These are phyloP conservation scores for Venturia carpophila DNA, from an alignment of 2,329 filamentous ascomycete genomes.

Conservation along the genomic window DNA sequence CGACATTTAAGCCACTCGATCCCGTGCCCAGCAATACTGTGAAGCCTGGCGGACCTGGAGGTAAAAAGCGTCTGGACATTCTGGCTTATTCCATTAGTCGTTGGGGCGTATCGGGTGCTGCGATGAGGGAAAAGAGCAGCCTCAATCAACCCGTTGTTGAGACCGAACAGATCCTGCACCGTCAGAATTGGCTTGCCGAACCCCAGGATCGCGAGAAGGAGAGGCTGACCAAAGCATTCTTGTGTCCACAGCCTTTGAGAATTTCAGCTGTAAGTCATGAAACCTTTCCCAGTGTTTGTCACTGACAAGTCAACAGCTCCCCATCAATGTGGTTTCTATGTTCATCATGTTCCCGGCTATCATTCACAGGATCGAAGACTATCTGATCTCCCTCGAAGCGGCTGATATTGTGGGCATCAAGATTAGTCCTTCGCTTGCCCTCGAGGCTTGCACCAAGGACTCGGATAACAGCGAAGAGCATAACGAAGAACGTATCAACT, in stretches of 20 bases:
- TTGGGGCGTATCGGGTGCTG: conserved; percentile 41
- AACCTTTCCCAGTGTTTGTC: conserved; percentile 21
- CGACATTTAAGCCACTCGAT: conserved; percentile 55
- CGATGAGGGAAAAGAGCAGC: conserved; percentile 41
- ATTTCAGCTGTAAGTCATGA: conserved; percentile 61
- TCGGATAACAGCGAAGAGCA: conserved; percentile 76
- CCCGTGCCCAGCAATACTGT: conserved; percentile 50
- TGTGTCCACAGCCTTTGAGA: conserved; percentile 68
- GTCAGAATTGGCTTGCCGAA: conserved; percentile 77
- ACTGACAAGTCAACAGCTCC: conserved; percentile 45
- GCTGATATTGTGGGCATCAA: conserved; percentile 56
- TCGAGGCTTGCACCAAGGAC: conserved; percentile 90
- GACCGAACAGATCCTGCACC: conserved; percentile 63
- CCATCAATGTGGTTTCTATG: conserved; percentile 61
- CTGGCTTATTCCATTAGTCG: conserved; percentile 77
- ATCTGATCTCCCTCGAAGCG: conserved; percentile 71
- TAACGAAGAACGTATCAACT: conserved; percentile 57
- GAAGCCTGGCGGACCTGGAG: conserved; percentile 24
- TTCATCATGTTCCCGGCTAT: conserved; percentile 73
- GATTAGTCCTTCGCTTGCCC: conserved; percentile 59
- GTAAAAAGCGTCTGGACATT: conserved; percentile 54
- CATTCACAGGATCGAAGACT: conserved; percentile 74
- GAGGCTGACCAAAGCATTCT: conserved; percentile 48
- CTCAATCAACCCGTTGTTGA: conserved; percentile 73
- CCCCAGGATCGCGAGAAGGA: conserved; percentile 47